Evolutionary conservation across 1,139 yeast species (phyloP).

Genomic region (Candida anutae): DNA sequence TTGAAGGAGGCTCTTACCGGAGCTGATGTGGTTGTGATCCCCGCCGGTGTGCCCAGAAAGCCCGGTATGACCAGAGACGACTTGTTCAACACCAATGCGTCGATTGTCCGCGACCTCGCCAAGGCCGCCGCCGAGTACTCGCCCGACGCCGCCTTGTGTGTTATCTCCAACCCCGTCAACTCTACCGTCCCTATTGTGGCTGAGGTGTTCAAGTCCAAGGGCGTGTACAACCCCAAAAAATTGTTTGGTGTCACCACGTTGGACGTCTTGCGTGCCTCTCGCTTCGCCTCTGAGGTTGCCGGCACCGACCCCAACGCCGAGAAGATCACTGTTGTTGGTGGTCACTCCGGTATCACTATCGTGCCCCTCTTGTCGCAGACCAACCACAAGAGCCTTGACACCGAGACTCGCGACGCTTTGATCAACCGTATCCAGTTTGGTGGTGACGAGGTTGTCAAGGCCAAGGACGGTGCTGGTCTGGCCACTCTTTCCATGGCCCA

Average conservation of each 20-base stretch:
- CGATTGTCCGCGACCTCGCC: slow-evolving; percentile 79
- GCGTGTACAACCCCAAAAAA: slow-evolving; percentile 70
- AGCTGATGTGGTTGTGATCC: slow-evolving; percentile 76
- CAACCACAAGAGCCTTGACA: slow-evolving; percentile 39
- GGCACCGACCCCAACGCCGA: slow-evolving; percentile 50
- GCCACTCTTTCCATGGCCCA: slow-evolving; percentile 97
- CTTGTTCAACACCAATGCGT: slow-evolving; percentile 86
- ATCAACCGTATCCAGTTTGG: slow-evolving; percentile 91
- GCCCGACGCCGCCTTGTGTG: slow-evolving; percentile 68
- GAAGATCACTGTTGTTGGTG: slow-evolving; percentile 84
- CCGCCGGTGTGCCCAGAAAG: slow-evolving; percentile 97
- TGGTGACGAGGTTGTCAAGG: slow-evolving; percentile 95
- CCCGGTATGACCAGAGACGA: slow-evolving; percentile 99
- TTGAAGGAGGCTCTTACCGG: slow-evolving; percentile 59
- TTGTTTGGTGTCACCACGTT: slow-evolving; percentile 90
- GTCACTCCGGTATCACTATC: slow-evolving; percentile 94
- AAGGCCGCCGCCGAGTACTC: slow-evolving; percentile 66
- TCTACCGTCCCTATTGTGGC: slow-evolving; percentile 92
- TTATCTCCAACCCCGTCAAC: slow-evolving; percentile 94
- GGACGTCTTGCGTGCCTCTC: slow-evolving; percentile 84
- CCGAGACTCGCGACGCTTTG: slow-evolving; percentile 57
- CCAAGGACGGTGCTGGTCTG: slow-evolving; percentile 91
- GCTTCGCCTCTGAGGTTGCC: slow-evolving; percentile 42
- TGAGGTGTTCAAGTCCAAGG: slow-evolving; percentile 69
- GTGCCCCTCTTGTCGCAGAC: slow-evolving; percentile 79